Evolutionary conservation across 2,329 filamentous ascomycete species (phyloP).

Genomic region (Ascocoryne sarcoides): DNA sequence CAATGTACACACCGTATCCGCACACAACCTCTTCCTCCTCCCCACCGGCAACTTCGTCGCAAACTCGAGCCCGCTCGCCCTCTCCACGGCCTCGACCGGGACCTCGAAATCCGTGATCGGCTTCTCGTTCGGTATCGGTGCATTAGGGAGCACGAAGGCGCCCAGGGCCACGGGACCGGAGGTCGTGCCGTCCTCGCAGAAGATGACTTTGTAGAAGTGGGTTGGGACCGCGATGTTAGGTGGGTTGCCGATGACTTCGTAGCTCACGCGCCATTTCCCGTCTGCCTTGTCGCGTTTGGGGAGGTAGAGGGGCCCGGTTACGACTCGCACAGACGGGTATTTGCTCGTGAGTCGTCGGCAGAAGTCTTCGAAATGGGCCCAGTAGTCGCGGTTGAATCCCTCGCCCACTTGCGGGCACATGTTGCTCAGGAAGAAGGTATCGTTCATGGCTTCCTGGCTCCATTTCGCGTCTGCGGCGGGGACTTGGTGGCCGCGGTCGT

Average conservation of each 20-base stretch:
- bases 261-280: slow-evolving; percentile 90
- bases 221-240: slow-evolving; percentile 94
- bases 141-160: slow-evolving; percentile 93
- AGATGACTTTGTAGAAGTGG: slow-evolving; percentile 99
- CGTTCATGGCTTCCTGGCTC: slow-evolving; percentile 89
- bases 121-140: slow-evolving; percentile 77
- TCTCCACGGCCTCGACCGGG: slow-evolving; percentile 83
- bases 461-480: slow-evolving; percentile 95
- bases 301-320: slow-evolving; percentile 89
- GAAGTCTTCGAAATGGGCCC: slow-evolving; percentile 98
- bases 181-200: slow-evolving; percentile 70
- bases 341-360: slow-evolving; percentile 71
- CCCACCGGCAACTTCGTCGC: slow-evolving; percentile 65
- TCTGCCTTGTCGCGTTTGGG: slow-evolving; percentile 73
- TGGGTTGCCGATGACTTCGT: slow-evolving; percentile 91
- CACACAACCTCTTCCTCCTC: slow-evolving; percentile 71
- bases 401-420: slow-evolving; percentile 99
- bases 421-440: slow-evolving; percentile 86
- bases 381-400: slow-evolving; percentile 98
- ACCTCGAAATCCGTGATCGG: slow-evolving; percentile 89
- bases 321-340: slow-evolving; percentile 83
- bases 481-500: slow-evolving; percentile 94
- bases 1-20: slow-evolving; percentile 76
- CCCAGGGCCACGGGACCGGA: slow-evolving; percentile 76
- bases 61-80: slow-evolving; percentile 88